phyloP scores from a whole-genome alignment of 129 eudicot species.

The Flaveria linearis region DNA sequence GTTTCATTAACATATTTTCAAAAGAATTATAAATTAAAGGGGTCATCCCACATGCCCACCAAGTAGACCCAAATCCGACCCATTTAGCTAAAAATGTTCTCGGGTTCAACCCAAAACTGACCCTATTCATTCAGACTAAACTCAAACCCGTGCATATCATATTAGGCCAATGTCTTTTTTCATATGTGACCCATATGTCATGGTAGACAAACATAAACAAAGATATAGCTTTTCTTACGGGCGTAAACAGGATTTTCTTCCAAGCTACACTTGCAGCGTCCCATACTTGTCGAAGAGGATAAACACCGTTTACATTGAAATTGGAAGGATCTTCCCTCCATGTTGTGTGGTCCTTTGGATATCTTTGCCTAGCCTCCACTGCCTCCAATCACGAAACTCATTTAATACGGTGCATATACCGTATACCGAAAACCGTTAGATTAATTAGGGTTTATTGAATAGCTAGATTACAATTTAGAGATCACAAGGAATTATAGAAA shows the following conservation, averaged over 20 bases:
- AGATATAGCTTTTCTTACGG: conserved; percentile 40
- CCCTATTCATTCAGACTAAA: background rate
- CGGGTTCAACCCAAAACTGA: background rate
- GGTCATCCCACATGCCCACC: background rate
- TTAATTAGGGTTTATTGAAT: too few species aligned
- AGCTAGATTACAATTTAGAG: too few species aligned
- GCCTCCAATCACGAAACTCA: conserved; percentile 65
- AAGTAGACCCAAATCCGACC: background rate
- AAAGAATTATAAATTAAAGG: background rate
- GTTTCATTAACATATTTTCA: background rate
- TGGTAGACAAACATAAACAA: background rate
- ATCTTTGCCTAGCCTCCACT: conserved; percentile 68
- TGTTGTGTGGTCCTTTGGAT: conserved; percentile 58
- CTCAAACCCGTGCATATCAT: background rate
- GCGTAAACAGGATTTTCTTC: conserved; percentile 61
- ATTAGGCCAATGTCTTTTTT: background rate
- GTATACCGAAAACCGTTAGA: background rate
- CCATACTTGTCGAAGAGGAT: conserved; percentile 57
- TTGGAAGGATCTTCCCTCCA: conserved; percentile 82
- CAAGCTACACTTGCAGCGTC: conserved; percentile 59
- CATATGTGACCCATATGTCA: background rate
- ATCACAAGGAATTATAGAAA: too few species aligned
- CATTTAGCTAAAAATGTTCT: background rate
- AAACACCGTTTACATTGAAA: conserved; percentile 58
- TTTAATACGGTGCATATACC: conserved; percentile 28